A percentile compares a stretch with the other conserved stretches of the same genome.
Evolutionary conservation across 148 eudicot species (phyloP).

Genomic region (Heliamphora exappendiculata): DNA sequence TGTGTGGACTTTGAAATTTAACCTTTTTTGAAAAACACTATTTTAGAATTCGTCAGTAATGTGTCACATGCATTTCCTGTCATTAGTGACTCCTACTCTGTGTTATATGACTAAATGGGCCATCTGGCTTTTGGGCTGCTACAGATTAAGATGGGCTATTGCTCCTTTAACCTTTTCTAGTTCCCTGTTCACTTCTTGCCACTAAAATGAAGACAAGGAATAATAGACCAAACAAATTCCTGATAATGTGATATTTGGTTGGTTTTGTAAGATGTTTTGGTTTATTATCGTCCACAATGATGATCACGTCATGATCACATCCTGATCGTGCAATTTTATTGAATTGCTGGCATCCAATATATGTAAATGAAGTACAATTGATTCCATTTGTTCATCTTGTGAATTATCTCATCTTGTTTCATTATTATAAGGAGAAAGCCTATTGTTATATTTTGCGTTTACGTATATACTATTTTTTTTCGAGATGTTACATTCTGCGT

Average conservation of each 20-base stretch:
- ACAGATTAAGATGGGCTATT: background rate
- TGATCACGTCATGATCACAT: background rate
- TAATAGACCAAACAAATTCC: background rate
- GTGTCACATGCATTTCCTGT: background rate
- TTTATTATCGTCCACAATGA: background rate
- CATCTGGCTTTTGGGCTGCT: constrained; percentile 1
- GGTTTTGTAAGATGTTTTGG: background rate
- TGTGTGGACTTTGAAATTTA: background rate
- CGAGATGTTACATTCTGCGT: no score
- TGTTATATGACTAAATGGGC: no score
- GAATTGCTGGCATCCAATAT: constrained; percentile 10
- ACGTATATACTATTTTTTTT: no score
- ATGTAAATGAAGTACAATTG: background rate
- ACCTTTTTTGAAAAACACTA: background rate
- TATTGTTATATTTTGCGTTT: background rate
- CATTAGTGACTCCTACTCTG: background rate
- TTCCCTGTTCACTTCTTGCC: background rate
- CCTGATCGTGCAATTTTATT: background rate
- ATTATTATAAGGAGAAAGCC: background rate
- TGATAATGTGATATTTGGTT: background rate
- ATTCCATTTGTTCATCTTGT: constrained; percentile 5
- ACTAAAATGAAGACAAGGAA: background rate
- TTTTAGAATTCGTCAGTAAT: background rate
- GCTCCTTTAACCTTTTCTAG: background rate
- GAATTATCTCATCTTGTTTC: constrained; percentile 2